Evolutionary conservation across 306 rosid species (phyloP).

Genomic region (Hippophae rhamnoides): DNA sequence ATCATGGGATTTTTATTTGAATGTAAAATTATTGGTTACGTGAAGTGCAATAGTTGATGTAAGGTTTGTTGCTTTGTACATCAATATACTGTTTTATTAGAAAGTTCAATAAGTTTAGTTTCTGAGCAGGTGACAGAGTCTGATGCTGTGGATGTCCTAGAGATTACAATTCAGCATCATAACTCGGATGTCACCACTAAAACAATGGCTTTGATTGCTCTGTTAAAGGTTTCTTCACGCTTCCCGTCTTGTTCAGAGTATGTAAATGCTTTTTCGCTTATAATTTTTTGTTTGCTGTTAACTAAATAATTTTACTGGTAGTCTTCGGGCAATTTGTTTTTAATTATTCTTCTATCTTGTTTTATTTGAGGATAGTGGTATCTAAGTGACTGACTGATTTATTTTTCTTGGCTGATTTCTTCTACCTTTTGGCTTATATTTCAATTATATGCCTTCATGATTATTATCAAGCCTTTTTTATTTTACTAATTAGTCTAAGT

Average conservation of each 20-base stretch:
- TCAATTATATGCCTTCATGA: too few species aligned
- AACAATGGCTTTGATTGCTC: slow-evolving; percentile 84
- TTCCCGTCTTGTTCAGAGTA: slow-evolving; percentile 95
- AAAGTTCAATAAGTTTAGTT: slow-evolving; percentile 3
- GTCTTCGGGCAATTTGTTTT: slow-evolving; percentile 6
- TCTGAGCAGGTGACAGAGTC: slow-evolving; percentile 73
- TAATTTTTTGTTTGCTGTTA: slow-evolving; percentile 8
- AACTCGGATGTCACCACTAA: slow-evolving; percentile 70
- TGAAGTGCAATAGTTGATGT: neutral
- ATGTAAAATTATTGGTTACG: neutral
- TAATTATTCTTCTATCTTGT: neutral
- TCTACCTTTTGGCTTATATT: too few species aligned
- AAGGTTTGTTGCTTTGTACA: neutral
- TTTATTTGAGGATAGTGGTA: slow-evolving; percentile 11
- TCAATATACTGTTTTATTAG: slow-evolving; percentile 1
- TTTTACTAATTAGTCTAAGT: neutral
- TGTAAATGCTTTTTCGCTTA: slow-evolving; percentile 12
- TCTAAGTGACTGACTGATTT: slow-evolving; percentile 3
- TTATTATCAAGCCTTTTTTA: neutral
- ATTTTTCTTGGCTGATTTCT: too few species aligned
- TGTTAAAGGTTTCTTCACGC: slow-evolving; percentile 91
- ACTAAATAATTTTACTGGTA: slow-evolving; percentile 8
- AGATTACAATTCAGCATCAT: slow-evolving; percentile 61
- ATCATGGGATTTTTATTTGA: neutral
- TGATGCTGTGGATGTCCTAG: slow-evolving; percentile 72